Base-by-base conservation (phyloP, 345 rosid genomes). In the Eutrema heterophyllum region DNA sequence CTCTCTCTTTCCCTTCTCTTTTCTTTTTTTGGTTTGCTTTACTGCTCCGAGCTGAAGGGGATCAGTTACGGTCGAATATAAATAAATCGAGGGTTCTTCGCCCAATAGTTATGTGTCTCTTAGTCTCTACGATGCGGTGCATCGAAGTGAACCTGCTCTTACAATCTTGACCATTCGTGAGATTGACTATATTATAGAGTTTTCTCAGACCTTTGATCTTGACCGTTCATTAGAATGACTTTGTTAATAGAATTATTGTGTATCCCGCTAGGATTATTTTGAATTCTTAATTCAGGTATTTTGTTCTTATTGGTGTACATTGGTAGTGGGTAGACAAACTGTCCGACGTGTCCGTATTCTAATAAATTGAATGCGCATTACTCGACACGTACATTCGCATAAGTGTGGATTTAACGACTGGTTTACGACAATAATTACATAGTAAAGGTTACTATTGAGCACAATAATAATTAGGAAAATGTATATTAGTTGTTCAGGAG, bases 291-390 rank as follows among this genome's bases (percentile, higher is more conserved):
- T 18, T 67, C 21, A 33, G 2, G 2, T 14, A 0, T 30, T 30
- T 30, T 30, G 33, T 33, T 36, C 50, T 3, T 29, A 3, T 32
- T 26, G 6, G 8, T 49, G n/a, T n/a, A n/a, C n/a, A n/a, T n/a
- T n/a, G 18, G 24, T 59, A 75, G 69, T 68, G 68, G 68, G 68
- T 59, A 24, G 73, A 67, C 78, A 51, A 60, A 59, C 36, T 8
- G 40, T 55, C 61, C 24, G 1, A 55, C 60, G 60, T 9, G 32
- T 75, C 49, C 51, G 54, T 30, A 40, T 51, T 3, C 2, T 12
- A 64, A 55, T 36, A 7, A 30, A 56, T 7, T 33, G 7, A 55
- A 67, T 9, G 45, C 68, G 45, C 62, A 67, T 30, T 74, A 6
- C 10, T 40, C 18, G 68, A 74, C 73, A 67, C 78, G 78, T 67